Evolutionary conservation across 768 basidiomycete species (phyloP).

Genomic region (Royoungia palumana): DNA sequence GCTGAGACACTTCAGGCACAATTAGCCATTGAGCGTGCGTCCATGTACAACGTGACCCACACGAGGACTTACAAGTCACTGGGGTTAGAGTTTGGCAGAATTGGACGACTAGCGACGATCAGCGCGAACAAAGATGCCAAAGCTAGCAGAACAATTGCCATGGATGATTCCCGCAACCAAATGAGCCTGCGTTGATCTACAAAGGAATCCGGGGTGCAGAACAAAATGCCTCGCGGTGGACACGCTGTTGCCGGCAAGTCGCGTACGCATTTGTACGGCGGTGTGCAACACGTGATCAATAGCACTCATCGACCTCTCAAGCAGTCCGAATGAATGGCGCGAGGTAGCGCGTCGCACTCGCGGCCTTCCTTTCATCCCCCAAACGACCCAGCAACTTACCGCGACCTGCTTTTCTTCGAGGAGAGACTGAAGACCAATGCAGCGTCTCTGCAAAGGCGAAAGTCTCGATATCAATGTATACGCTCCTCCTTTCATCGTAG

Average conservation of each 20-base stretch:
- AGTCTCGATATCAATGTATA: constrained; percentile 79
- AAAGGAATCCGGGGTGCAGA: constrained; percentile 12
- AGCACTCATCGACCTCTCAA: no score
- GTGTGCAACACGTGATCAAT: constrained; percentile 20
- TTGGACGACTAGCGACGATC: constrained; percentile 42
- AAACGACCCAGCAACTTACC: constrained; percentile 75
- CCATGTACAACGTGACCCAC: constrained; percentile 2
- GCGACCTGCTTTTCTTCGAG: constrained; percentile 90
- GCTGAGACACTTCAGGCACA: constrained; percentile 10
- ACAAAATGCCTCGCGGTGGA: constrained; percentile 22
- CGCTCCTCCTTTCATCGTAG: constrained; percentile 19
- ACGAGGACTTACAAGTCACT: constrained; percentile 28
- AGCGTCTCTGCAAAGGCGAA: constrained; percentile 71
- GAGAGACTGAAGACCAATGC: constrained; percentile 95
- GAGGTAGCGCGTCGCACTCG: constrained; percentile 19
- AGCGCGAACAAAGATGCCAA: constrained; percentile 41
- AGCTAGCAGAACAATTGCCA: constrained; percentile 39
- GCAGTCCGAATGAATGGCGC: constrained; percentile 22
- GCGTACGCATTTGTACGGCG: constrained; percentile 23
- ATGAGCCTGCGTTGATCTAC: neutral
- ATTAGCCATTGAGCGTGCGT: constrained; percentile 15
- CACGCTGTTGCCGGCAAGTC: constrained; percentile 22
- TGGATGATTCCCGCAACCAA: constrained; percentile 11
- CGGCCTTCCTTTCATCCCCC: constrained; percentile 52
- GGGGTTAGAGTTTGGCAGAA: constrained; percentile 26